Conservation (phyloP, 495 filamentous ascomycete genomes). For the Penicillium daleae region DNA sequence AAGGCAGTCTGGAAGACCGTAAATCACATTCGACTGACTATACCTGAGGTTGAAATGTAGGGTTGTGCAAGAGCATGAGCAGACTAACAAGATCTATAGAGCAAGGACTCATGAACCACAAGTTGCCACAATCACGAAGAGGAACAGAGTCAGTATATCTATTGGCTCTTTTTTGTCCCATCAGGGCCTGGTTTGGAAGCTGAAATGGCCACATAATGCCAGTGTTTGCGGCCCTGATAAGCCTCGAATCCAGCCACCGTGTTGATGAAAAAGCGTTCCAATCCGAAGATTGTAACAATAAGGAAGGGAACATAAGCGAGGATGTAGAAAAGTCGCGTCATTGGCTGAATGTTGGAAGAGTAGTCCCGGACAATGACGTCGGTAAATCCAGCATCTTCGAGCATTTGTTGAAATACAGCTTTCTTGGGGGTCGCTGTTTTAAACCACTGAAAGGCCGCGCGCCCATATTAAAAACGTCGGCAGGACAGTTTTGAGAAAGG, state of each 20-base stretch:
- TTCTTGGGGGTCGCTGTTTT: too few relatives aligned
- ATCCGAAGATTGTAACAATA: conserved; percentile 51
- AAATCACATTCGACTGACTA: too few relatives aligned
- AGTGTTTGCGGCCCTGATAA: conserved; percentile 38
- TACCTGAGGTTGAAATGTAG: too few relatives aligned
- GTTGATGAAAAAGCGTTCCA: conserved; percentile 50
- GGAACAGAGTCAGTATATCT: background rate
- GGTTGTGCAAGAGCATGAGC: too few relatives aligned
- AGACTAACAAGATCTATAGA: background rate
- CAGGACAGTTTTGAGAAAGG: background rate
- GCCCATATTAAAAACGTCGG: background rate
- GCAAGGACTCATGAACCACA: background rate
- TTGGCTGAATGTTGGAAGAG: conserved; percentile 50
- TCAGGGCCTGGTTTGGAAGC: conserved; percentile 35
- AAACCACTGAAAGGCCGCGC: too few relatives aligned
- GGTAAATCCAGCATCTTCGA: background rate
- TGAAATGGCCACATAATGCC: conserved; percentile 44
- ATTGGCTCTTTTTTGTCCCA: background rate
- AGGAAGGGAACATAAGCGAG: conserved; percentile 57
- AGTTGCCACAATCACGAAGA: background rate
- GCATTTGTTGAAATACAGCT: conserved; percentile 28
- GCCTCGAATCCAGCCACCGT: conserved; percentile 48
- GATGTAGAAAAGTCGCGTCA: conserved; percentile 55
- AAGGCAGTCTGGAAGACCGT: too few relatives aligned
- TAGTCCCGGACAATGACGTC: conserved; percentile 1